Evolutionary conservation across 306 rosid genomes (phyloP), one percentile per base, ranked within the genome.

Genomic region (Acacia crassicarpa): DNA sequence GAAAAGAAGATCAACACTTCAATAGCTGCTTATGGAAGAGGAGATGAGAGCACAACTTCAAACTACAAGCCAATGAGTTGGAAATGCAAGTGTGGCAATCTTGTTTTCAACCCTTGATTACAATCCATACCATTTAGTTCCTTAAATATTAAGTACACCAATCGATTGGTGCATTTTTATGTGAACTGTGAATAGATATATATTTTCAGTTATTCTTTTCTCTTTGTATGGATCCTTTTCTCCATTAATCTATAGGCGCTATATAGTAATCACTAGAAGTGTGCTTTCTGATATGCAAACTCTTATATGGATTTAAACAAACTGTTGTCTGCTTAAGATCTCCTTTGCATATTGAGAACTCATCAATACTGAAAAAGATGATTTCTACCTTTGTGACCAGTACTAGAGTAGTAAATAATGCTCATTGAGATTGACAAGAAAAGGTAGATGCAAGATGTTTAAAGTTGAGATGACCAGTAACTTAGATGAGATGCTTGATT

Each of bases 51-150:
- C 84, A 40, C 74, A 43, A 69, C 74, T 69, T 81, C 99, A 9
- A 92, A 95, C 82, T 95, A 95, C 96, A 92, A 93, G 77, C 98
- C 99, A 63, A 89, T 95, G 91, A 93, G 97, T 79, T 93, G 99
- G 98, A 95, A 95, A 54, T 95, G 99, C 91, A 95, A 92, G 88
- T 95, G 99, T 82, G 99, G 98, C 30, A 84, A 83, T 82, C 82
- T 82, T 79, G 89, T 95, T 85, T 90, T 92, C 89, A 93, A 91
- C 87, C 97, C 98, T 15, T 95, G 85, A 92, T 48, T 38, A n/a
- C 67, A 9, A 56, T 45, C 58, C 48, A 1, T 11, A 22, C 32
- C 65, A 58, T 40, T 80, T 63, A 61, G 38, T 38, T 72, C 59
- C 7, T 48, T 58, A 17, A 61, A 63, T 40, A 80, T 51, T 51